Evolutionary conservation across 306 rosid genomes (phyloP).

Genomic region (Hippophae rhamnoides): DNA sequence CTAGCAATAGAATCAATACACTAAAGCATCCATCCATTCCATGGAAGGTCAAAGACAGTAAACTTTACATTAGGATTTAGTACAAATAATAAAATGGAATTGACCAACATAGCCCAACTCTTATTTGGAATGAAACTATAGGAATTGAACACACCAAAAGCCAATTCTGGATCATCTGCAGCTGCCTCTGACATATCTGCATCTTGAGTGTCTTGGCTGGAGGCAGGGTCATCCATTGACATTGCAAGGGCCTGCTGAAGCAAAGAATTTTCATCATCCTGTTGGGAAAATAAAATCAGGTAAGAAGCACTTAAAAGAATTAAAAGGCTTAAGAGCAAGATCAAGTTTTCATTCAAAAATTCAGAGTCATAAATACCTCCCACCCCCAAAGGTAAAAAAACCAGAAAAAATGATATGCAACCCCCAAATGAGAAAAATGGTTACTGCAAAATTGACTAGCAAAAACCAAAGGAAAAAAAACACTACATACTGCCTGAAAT

Average conservation of each 20-base stretch:
- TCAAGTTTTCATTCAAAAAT: not conserved
- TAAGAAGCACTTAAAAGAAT: not conserved
- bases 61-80: no score
- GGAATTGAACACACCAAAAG: conserved; percentile 49
- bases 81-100: no score
- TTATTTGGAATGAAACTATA: no score
- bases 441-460: no score
- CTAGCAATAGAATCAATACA: not conserved
- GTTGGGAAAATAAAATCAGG: conserved; percentile 11
- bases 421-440: no score
- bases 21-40: no score
- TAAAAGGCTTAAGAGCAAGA: conserved; percentile 4
- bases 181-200: conserved; percentile 80
- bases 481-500: not conserved
- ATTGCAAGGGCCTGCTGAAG: conserved; percentile 97
- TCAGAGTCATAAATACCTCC: no score
- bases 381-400: no score
- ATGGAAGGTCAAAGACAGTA: no score
- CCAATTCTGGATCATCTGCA: conserved; percentile 73
- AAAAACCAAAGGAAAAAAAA: conserved; percentile 2
- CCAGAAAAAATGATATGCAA: no score
- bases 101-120: no score
- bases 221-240: conserved; percentile 91
- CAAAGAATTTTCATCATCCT: conserved; percentile 79
- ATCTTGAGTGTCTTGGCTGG: conserved; percentile 52